Percentiles rank a stretch among this genome's conserved stretches.
Evolutionary conservation across 495 filamentous ascomycete species (phyloP).

Genomic region (Glonium stellatum): DNA sequence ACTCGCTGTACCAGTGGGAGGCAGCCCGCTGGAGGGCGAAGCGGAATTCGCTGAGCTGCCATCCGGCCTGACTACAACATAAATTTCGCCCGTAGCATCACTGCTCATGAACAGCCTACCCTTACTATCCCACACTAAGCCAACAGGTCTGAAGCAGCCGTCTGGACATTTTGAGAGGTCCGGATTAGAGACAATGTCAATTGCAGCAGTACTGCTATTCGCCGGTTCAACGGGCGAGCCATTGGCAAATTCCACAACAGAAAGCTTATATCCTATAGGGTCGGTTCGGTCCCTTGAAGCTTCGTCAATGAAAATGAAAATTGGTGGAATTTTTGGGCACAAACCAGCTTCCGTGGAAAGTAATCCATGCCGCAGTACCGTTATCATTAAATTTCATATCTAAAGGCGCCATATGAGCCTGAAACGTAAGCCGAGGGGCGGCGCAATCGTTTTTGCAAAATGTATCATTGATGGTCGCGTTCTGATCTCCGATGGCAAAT

Average conservation of each 20-base stretch:
- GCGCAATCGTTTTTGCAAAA: conserved; percentile 26
- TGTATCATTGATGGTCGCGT: conserved; percentile 34
- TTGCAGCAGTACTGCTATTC: conserved; percentile 38
- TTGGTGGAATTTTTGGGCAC: conserved; percentile 7
- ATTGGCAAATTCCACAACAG: conserved; percentile 41
- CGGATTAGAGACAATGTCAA: conserved; percentile 43
- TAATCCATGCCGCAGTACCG: conserved; percentile 37
- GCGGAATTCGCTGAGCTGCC: conserved; percentile 12
- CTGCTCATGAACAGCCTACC: conserved; percentile 45
- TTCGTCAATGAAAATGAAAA: neutral
- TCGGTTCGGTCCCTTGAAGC: conserved; percentile 38
- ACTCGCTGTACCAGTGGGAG: neutral
- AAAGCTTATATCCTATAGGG: conserved; percentile 44
- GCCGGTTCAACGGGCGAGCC: conserved; percentile 40
- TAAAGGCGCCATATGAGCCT: conserved; percentile 37
- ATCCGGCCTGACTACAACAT: conserved; percentile 40
- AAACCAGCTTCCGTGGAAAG: conserved; percentile 40
- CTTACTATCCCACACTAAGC: conserved; percentile 43
- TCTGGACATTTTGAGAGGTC: conserved; percentile 36
- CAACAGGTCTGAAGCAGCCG: conserved; percentile 46
- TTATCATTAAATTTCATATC: conserved; percentile 37
- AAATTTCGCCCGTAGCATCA: conserved; percentile 45
- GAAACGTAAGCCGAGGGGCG: conserved; percentile 33
- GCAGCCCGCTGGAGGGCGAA: neutral
- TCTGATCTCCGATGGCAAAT: conserved; percentile 40